Evolutionary conservation across 352 stramenopile species (phyloP).

Genomic region (Phytophthora multivora): DNA sequence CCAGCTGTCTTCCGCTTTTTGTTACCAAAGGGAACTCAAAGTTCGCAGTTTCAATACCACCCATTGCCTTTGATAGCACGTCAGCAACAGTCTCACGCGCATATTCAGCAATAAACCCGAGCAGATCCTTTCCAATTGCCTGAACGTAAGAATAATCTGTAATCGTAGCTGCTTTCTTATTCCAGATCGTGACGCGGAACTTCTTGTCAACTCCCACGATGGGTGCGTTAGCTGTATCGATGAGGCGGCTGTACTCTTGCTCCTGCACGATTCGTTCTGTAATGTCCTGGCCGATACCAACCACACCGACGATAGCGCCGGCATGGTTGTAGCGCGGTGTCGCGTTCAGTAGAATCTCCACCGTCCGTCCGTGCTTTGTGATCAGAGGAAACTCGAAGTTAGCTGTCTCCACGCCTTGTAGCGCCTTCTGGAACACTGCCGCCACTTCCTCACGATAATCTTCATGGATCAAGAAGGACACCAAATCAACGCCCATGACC

Average conservation of each 20-base stretch:
- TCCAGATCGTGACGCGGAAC: slow-evolving; percentile 91
- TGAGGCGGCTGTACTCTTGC: slow-evolving; percentile 80
- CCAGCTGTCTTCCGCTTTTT: slow-evolving; percentile 64
- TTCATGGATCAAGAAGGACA: slow-evolving; percentile 79
- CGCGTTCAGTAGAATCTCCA: slow-evolving; percentile 83
- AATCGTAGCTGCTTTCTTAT: slow-evolving; percentile 89
- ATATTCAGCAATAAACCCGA: slow-evolving; percentile 73
- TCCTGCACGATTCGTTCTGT: slow-evolving; percentile 81
- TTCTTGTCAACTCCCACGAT: slow-evolving; percentile 87
- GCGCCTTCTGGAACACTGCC: slow-evolving; percentile 70
- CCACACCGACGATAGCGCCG: slow-evolving; percentile 68
- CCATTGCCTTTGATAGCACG: slow-evolving; percentile 69
- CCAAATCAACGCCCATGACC: slow-evolving; percentile 83
- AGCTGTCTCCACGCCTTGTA: slow-evolving; percentile 67
- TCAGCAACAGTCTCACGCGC: slow-evolving; percentile 67
- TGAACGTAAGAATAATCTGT: slow-evolving; percentile 90
- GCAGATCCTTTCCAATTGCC: slow-evolving; percentile 79
- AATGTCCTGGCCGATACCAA: slow-evolving; percentile 87
- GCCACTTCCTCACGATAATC: slow-evolving; percentile 69
- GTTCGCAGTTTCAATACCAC: slow-evolving; percentile 73
- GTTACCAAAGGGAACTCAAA: slow-evolving; percentile 88
- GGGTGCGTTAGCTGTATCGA: slow-evolving; percentile 83
- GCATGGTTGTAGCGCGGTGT: slow-evolving; percentile 67
- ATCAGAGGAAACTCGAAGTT: slow-evolving; percentile 87
- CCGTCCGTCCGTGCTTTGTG: slow-evolving; percentile 74